Base-by-base conservation (phyloP, 1,284 basidiomycete species). In the Pterulicium gracile region DNA sequence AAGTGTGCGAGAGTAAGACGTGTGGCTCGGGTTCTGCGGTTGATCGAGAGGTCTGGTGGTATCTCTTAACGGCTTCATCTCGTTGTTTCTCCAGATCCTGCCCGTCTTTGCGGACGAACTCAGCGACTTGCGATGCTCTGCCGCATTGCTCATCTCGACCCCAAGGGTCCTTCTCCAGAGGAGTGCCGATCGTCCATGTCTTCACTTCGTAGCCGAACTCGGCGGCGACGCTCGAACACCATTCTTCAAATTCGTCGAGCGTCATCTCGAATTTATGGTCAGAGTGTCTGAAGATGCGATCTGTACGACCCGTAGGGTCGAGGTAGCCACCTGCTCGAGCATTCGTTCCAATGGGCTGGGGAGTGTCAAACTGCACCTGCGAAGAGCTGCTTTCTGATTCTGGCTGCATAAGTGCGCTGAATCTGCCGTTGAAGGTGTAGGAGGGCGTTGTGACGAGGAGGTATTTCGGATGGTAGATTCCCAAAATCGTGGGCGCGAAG, bases 181-280 rank as follows among this genome's bases (percentile, higher is more conserved):
- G 63, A 10, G 62, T 63, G 1, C 85, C 86, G 24, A 87, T 68
- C 2, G 73, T 73, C 3, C 66, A 62, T 3, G 75, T 56, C 35
- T 77, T 66, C 3, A 84, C 73, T 1, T 68, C 64, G 52, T 90
- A 93, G 3, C 86, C 88, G 83, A 86, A 93, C 50, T 78, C 73
- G 5, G 62, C 61, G 1, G 86, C 88, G 2, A 69, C 70, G 0
- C 59, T 61, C 19, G 64, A 55, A 54, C 85, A 91, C 85, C 88
- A 96, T 5, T 57, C 55, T 22, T 64, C 59, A 60, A 94, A 96
- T 59, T 96, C 93, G 2, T 77, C 74, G 0, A 67, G 62, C 0
- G 89, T 95, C 88, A 89, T 95, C 62, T 97, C 93, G 56, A 95
- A 89, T 59, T 94, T 89, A 65, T 97, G 94, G 57, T 96, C 93